Conservation (phyloP, 1,284 basidiomycete species). For the Meira miltonrushii region DNA sequence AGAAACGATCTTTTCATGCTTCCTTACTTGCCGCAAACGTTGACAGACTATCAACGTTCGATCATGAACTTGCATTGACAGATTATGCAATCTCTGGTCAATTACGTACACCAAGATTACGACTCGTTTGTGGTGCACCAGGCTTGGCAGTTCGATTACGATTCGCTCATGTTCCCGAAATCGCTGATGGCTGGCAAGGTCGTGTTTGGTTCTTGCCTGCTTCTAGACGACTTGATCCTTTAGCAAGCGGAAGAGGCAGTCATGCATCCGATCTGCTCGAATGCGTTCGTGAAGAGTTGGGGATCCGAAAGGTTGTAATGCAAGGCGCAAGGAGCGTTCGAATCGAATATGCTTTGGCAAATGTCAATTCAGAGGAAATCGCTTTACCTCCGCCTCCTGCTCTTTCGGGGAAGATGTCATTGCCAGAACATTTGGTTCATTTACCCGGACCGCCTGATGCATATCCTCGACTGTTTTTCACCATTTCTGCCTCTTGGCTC, state of each 20-base stretch:
- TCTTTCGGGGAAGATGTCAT: conserved; percentile 15
- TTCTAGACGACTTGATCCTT: conserved; percentile 8
- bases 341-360: conserved; percentile 44
- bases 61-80: conserved; percentile 59
- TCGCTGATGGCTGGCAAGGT: conserved; percentile 59
- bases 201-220: conserved; percentile 31
- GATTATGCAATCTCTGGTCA: conserved; percentile 68
- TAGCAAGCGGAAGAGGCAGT: conserved; percentile 20
- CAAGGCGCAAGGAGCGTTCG: conserved; percentile 50
- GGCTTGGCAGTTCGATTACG: conserved; percentile 60
- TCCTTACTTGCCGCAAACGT: background rate
- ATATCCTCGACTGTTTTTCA: conserved; percentile 32
- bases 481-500: conserved; percentile 50
- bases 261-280: conserved; percentile 53
- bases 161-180: conserved; percentile 70
- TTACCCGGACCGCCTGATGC: conserved; percentile 13
- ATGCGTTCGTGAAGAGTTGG: conserved; percentile 63
- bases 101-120: conserved; percentile 64
- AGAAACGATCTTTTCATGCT: background rate
- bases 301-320: conserved; percentile 60
- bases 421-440: conserved; percentile 19
- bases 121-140: conserved; percentile 62
- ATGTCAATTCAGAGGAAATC: conserved; percentile 15
- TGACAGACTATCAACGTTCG: conserved; percentile 55
- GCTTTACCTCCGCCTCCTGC: conserved; percentile 24